Base-by-base conservation (phyloP, 495 filamentous ascomycete species). In the Penicillium samsonianum region DNA sequence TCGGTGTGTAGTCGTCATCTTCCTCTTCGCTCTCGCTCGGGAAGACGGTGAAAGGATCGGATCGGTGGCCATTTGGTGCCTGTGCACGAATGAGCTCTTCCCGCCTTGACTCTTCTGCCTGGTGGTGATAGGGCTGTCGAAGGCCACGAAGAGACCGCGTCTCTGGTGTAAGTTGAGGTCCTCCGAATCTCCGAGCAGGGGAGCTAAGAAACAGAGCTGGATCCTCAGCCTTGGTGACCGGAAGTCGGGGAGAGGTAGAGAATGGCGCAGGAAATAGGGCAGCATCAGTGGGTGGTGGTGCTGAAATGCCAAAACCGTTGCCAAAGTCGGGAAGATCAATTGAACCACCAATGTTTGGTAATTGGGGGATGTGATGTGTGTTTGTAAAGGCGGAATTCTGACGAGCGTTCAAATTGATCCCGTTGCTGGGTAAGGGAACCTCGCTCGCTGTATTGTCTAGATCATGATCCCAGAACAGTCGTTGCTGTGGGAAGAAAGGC, bases 391-490 rank as follows among this genome's bases (percentile, higher is more conserved):
- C 55, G 19, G 55, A 44, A 20, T 30, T 42, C 45, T 33, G 53
- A 22, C 58, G 63, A 16, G 28, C 20, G 20, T 53, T 22, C 20
- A 33, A 38, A 14, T 38, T 19, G 38, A n/a, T 45, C 5, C 50
- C 11, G 1, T 47, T 51, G 46, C 30, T 50, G 9, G 60, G 59
- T 12, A 72, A 47, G 20, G 68, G 63, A 33, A 69, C 33, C 16
- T 66, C 66, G 45, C 57, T 53, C 1, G 44, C 49, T 20, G 69
- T 54, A 25, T 67, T 62, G 2, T 70, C 69, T 2, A 77, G 62
- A 47, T 84, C 80, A 14, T 87, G 77, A 57, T 92, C 90, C 89
- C 90, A 94, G 66, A 92, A 91, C 25, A 87, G 68, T 51, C 84
- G 82, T 40, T 86, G 80, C 59, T 87, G 84, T 7, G 80, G 80